Base-by-base conservation (phyloP, 2,329 filamentous ascomycete genomes). In the Aspergillus alliaceus region DNA sequence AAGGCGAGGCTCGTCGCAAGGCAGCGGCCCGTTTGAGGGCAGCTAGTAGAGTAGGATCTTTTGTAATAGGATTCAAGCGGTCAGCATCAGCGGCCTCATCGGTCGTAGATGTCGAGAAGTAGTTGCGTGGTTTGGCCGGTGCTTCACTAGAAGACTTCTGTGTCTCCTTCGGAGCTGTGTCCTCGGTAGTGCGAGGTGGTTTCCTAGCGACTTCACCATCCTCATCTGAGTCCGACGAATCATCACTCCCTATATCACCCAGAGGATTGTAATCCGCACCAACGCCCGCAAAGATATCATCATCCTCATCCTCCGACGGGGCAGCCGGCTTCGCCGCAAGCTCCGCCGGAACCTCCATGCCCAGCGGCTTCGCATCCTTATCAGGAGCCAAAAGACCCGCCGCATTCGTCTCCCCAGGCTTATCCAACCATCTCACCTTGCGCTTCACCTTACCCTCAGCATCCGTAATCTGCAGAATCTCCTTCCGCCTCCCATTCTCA, bases 11-110 rank as follows among this genome's bases (percentile, higher is more conserved):
- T 51, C 73, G 69, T 32, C 74, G 72, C 54, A 91, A 80, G 9
- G 85, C 79, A 18, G 90, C 89, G 9, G 93, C 93, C 72, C 92
- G 92, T 75, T 92, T 91, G 67, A 99, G 83, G 0, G 91, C 91
- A 3, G 91, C 91, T 62, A 92, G 82, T 60, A 96, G 88, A 2
- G 89, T 85, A 2, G 91, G 89, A 67, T 97, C 91, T 25, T 82
- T 83, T 67, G 88, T 84, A 4, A 82, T 69, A 4, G 77, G 75
- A 48, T 78, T 77, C 25, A 68, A 64, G 7, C 70, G 68, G 9
- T 69, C 61, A 18, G 58, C 72, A 61, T 84, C 79, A 44, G 84
- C 80, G 1, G 83, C 83, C 15, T 84, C 77, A 39, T 86, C 77
- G 25, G 64, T 72, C 3, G 72, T 70, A 9, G 73, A 68, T 32